Evolutionary conservation across 2,329 filamentous ascomycete species (phyloP).

Genomic region (Diaporthe citriasiana): DNA sequence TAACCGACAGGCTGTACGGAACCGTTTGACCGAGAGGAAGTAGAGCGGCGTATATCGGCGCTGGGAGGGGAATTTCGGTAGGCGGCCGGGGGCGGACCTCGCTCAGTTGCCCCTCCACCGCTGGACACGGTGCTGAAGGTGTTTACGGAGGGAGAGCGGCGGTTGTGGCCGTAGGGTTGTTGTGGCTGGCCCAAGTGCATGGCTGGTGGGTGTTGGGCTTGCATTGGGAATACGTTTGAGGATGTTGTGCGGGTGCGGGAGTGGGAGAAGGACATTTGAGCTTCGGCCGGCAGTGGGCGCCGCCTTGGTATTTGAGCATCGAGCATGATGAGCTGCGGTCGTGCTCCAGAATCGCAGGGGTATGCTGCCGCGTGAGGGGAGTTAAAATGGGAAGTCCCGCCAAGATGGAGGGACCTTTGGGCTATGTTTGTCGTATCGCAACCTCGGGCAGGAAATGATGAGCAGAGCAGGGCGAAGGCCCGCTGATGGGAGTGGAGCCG

Average conservation of each 20-base stretch:
- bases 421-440: constrained; percentile 39
- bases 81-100: constrained; percentile 65
- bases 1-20: constrained; percentile 79
- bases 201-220: constrained; percentile 49
- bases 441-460: constrained; percentile 42
- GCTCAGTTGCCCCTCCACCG: constrained; percentile 51
- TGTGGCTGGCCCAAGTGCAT: constrained; percentile 51
- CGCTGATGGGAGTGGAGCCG: constrained; percentile 38
- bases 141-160: constrained; percentile 76
- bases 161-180: constrained; percentile 57
- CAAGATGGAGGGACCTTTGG: constrained; percentile 39
- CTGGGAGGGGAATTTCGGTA: constrained; percentile 67
- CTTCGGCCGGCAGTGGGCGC: constrained; percentile 45
- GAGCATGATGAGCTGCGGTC: constrained; percentile 47
- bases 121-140: constrained; percentile 78
- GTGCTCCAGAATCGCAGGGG: constrained; percentile 32
- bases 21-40: constrained; percentile 80
- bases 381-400: constrained; percentile 27
- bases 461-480: constrained; percentile 39
- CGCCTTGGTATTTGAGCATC: constrained; percentile 51
- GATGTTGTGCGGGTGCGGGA: constrained; percentile 70
- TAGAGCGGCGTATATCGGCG: constrained; percentile 79
- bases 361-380: constrained; percentile 20
- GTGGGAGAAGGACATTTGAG: constrained; percentile 59
- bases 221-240: constrained; percentile 64